Conservation (phyloP, 116 monocot genomes). For the Posidonia oceanica region DNA sequence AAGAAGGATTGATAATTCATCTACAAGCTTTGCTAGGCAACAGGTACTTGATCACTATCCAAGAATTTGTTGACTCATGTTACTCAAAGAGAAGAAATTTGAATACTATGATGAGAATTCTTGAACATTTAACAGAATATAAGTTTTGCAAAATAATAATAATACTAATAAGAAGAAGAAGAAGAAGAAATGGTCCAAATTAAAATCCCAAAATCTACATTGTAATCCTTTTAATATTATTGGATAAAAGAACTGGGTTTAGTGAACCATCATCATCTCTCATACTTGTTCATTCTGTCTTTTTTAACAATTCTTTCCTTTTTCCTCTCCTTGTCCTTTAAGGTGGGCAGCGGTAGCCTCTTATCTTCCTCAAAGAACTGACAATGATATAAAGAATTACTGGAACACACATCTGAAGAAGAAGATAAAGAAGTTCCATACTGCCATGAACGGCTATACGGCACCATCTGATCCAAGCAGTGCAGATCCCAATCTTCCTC, state of each 20-base stretch:
- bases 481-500: background rate
- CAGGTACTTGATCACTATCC: slow-evolving; percentile 18
- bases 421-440: slow-evolving; percentile 14
- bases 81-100: too few species aligned
- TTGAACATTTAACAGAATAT: too few species aligned
- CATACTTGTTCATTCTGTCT: too few species aligned
- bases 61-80: too few species aligned
- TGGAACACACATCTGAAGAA: slow-evolving; percentile 30
- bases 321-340: background rate
- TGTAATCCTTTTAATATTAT: too few species aligned
- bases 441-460: background rate
- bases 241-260: too few species aligned
- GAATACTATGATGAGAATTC: too few species aligned
- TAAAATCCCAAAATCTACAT: too few species aligned
- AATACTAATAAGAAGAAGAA: background rate
- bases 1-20: slow-evolving; percentile 52
- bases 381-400: slow-evolving; percentile 26
- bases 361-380: slow-evolving; percentile 15
- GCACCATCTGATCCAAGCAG: background rate
- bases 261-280: too few species aligned
- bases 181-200: too few species aligned
- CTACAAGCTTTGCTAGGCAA: slow-evolving; percentile 57
- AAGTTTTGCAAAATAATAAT: too few species aligned
- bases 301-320: background rate
- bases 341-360: slow-evolving; percentile 20